phyloP scores from a whole-genome alignment of 1,139 yeast genomes.

The Sugiyamaella neomexicana region DNA sequence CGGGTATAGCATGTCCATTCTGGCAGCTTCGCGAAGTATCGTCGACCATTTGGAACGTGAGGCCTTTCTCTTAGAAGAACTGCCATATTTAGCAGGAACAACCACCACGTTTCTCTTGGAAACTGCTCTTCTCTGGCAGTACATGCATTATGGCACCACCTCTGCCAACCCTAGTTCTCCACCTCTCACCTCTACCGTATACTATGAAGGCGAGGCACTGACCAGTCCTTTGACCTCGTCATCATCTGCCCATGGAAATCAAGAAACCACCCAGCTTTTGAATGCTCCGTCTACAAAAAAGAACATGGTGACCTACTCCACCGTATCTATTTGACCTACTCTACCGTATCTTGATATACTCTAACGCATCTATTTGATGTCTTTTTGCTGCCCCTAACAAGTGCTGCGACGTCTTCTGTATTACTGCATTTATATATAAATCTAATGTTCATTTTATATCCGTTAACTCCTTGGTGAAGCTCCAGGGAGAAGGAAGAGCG shows the following conservation, averaged over 20 bases:
- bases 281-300: background rate
- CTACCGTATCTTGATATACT: too few species aligned
- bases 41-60: conserved; percentile 55
- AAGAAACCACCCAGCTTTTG: conserved; percentile 5
- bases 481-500: too few species aligned
- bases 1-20: conserved; percentile 69
- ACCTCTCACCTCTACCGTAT: conserved; percentile 3
- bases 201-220: conserved; percentile 6
- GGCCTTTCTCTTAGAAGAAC: conserved; percentile 60
- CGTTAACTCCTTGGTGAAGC: too few species aligned
- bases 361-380: too few species aligned
- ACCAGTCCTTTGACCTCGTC: conserved; percentile 2
- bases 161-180: conserved; percentile 3
- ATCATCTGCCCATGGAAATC: background rate
- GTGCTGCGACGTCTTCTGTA: too few species aligned
- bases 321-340: conserved; percentile 1
- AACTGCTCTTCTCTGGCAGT: conserved; percentile 67
- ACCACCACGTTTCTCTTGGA: conserved; percentile 79
- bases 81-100: conserved; percentile 82
- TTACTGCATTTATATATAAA: background rate
- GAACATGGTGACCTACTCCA: background rate
- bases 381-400: too few species aligned
- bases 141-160: conserved; percentile 37
- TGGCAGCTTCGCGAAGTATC: conserved; percentile 49
- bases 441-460: background rate